phyloP scores from a whole-genome alignment of 1,139 yeast genomes.

The Magnusiomyces fungicola region DNA sequence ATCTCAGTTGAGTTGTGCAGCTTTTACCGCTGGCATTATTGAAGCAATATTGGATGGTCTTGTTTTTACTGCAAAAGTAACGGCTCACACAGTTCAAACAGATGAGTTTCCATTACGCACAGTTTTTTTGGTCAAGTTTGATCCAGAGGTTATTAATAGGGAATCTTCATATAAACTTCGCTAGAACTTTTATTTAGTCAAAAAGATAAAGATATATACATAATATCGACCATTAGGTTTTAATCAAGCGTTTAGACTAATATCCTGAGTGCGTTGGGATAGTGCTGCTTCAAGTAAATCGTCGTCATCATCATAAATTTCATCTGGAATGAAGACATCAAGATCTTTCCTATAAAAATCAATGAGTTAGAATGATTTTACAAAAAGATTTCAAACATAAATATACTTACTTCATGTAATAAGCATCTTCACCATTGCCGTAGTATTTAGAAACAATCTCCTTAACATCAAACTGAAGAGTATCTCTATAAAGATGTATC shows the following conservation, averaged over 20 bases:
- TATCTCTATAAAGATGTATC: conserved; percentile 80
- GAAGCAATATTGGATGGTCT: conserved; percentile 84
- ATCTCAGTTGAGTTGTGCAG: conserved; percentile 72
- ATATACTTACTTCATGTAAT: conserved; percentile 58
- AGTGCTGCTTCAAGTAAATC: conserved; percentile 24
- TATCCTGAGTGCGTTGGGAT: conserved; percentile 11
- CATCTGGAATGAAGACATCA: conserved; percentile 18
- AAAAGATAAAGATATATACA: neutral
- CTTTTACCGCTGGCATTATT: conserved; percentile 83
- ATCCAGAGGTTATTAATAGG: conserved; percentile 14
- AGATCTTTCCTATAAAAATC: conserved; percentile 17
- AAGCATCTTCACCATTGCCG: conserved; percentile 99
- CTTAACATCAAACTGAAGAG: conserved; percentile 70
- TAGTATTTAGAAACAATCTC: conserved; percentile 81
- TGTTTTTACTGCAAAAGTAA: conserved; percentile 73
- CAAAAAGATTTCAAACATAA: conserved; percentile 41
- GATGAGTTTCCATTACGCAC: conserved; percentile 63
- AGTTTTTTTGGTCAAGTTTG: conserved; percentile 73
- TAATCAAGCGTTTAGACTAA: neutral
- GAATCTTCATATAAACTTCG: conserved; percentile 12
- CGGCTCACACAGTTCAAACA: conserved; percentile 78
- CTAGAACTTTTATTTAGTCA: neutral
- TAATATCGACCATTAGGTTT: neutral
- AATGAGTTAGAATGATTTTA: neutral
- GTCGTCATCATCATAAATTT: conserved; percentile 26